Percentiles rank a stretch among this genome's conserved stretches.
Conservation (phyloP, 805 yeast genomes). For the Diddensiella caesifluorescens region DNA sequence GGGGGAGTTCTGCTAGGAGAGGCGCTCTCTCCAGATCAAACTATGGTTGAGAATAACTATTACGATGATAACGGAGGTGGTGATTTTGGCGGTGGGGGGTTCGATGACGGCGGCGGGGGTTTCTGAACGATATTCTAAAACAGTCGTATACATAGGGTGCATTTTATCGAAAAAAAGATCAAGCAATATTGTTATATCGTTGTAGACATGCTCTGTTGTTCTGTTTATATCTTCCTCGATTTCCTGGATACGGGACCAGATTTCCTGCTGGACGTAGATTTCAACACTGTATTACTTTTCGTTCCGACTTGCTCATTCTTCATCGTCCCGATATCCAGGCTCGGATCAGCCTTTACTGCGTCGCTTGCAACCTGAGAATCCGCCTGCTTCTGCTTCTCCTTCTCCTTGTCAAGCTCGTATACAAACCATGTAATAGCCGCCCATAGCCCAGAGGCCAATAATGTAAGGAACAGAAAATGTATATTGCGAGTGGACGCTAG, state of each 20-base stretch:
- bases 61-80: slow-evolving; percentile 37
- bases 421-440: slow-evolving; percentile 85
- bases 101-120: slow-evolving; percentile 18
- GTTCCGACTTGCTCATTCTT: too few species aligned
- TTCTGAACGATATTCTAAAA: neutral
- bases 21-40: slow-evolving; percentile 35
- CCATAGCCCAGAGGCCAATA: slow-evolving; percentile 66
- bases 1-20: slow-evolving; percentile 54
- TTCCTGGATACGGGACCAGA: neutral
- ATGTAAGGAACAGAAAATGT: slow-evolving; percentile 54
- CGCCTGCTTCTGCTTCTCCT: slow-evolving; percentile 21
- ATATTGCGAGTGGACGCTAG: slow-evolving; percentile 55
- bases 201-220: neutral
- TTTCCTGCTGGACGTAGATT: neutral
- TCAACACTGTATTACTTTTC: too few species aligned
- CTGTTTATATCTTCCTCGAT: neutral
- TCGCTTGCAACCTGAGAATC: neutral
- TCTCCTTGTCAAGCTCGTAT: slow-evolving; percentile 49
- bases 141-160: neutral
- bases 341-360: too few species aligned
- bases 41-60: slow-evolving; percentile 36
- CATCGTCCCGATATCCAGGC: too few species aligned
- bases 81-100: slow-evolving; percentile 23
- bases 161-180: neutral
- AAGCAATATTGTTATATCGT: neutral